Percentiles rank a stretch among this genome's conserved stretches.
These are phyloP conservation scores for Saturnispora gosingensis DNA, from an alignment of 805 yeast species.

Conservation along the genomic window DNA sequence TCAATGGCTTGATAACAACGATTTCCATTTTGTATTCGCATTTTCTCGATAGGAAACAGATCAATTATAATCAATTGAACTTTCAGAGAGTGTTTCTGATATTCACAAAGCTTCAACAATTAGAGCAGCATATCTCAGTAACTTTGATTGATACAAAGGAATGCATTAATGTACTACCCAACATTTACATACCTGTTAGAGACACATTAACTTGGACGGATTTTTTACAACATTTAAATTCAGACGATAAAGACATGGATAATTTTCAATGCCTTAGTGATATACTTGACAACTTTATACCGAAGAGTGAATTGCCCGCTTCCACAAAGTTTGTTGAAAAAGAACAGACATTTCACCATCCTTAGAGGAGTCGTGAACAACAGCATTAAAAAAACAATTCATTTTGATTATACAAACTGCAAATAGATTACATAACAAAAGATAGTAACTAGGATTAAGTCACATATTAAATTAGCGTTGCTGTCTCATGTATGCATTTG, in stretches of 20 bases:
- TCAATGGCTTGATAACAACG: slow-evolving; percentile 21
- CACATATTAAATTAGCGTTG: neutral
- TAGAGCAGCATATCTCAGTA: slow-evolving; percentile 9
- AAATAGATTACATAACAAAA: neutral
- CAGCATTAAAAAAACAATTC: neutral
- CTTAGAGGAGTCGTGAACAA: neutral
- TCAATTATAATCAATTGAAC: slow-evolving; percentile 12
- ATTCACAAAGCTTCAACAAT: slow-evolving; percentile 11
- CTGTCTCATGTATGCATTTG: slow-evolving; percentile 7
- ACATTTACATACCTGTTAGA: slow-evolving; percentile 9
- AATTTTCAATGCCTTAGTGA: neutral
- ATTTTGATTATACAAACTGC: neutral
- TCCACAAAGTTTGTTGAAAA: neutral
- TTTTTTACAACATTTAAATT: slow-evolving; percentile 3
- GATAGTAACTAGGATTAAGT: neutral
- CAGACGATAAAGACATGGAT: neutral
- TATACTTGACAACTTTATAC: neutral
- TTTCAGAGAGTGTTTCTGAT: slow-evolving; percentile 12
- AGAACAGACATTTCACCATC: neutral
- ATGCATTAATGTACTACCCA: slow-evolving; percentile 7
- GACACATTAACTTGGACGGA: neutral
- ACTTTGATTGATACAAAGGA: slow-evolving; percentile 18
- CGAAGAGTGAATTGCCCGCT: neutral
- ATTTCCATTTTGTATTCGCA: slow-evolving; percentile 19
- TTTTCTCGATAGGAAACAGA: slow-evolving; percentile 7